Percentiles rank a stretch among this genome's conserved stretches.
Conservation (phyloP, 2,329 filamentous ascomycete genomes). For the Elsinoe batatas region DNA sequence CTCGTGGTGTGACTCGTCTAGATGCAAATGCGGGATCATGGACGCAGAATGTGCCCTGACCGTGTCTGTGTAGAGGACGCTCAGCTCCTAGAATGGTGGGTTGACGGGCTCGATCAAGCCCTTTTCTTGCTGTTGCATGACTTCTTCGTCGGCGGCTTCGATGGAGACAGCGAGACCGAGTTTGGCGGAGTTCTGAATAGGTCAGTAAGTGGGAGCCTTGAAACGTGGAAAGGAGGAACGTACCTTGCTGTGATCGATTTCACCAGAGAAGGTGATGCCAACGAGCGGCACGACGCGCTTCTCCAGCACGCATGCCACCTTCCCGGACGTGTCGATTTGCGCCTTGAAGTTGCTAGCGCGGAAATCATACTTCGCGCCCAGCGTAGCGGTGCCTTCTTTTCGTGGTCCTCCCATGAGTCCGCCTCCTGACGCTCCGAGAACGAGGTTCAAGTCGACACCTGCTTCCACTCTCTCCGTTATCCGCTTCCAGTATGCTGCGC, state of each 20-base stretch:
- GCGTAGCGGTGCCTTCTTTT: conserved; percentile 81
- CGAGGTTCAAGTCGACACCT: conserved; percentile 86
- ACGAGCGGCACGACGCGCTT: conserved; percentile 92
- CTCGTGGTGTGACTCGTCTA: conserved; percentile 3
- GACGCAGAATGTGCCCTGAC: not conserved
- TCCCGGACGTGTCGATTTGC: conserved; percentile 90
- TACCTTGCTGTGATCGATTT: conserved; percentile 93
- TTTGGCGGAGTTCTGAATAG: conserved; percentile 75
- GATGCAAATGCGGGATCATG: conserved; percentile 1
- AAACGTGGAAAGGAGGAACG: not conserved
- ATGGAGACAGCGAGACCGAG: conserved; percentile 89
- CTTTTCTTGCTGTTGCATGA: conserved; percentile 73
- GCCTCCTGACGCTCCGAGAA: conserved; percentile 48
- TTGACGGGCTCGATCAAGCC: conserved; percentile 35
- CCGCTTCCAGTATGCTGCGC: conserved; percentile 86
- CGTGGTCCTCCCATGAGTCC: conserved; percentile 64
- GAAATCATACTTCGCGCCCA: conserved; percentile 98
- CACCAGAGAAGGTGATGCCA: conserved; percentile 86
- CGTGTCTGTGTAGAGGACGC: conserved; percentile 10
- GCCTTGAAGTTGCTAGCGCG: conserved; percentile 89
- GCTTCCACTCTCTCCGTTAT: conserved; percentile 93
- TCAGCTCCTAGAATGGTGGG: conserved; percentile 38
- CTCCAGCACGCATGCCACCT: conserved; percentile 84
- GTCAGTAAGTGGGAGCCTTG: conserved; percentile 15
- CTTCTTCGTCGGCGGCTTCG: conserved; percentile 72